These are phyloP conservation scores for Blakeslea trispora DNA, from an alignment of 371 early-diverging fungal species.

Conservation along the genomic window DNA sequence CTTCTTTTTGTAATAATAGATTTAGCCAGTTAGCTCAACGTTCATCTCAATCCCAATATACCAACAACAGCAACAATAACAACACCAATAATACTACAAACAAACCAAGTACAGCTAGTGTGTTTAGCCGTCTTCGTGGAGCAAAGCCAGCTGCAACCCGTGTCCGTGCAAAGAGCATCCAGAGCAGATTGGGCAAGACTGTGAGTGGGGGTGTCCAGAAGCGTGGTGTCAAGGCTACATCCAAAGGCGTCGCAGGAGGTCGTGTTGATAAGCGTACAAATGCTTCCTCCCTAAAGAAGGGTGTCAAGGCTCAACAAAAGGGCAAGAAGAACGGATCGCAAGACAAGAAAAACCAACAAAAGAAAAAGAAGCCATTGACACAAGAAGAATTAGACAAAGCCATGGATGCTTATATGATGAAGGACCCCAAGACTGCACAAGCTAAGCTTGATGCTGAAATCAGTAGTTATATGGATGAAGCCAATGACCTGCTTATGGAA, in stretches of 20 bases:
- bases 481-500: constrained; percentile 23
- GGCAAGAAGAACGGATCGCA: constrained; percentile 1
- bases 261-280: background rate
- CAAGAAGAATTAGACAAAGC: constrained; percentile 44
- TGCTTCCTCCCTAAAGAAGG: background rate
- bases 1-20: constrained; percentile 5
- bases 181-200: constrained; percentile 39
- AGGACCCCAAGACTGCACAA: constrained; percentile 51
- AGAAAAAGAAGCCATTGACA: constrained; percentile 26
- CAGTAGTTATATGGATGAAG: constrained; percentile 46
- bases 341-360: constrained; percentile 11
- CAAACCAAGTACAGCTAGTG: constrained; percentile 15
- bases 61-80: background rate
- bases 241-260: constrained; percentile 1
- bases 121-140: constrained; percentile 43
- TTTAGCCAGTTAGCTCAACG: constrained; percentile 16
- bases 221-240: background rate
- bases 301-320: constrained; percentile 9
- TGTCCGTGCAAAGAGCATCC: constrained; percentile 29
- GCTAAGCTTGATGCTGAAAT: constrained; percentile 48
- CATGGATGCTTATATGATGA: constrained; percentile 54
- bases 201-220: constrained; percentile 32
- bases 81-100: no score
- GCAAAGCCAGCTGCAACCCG: constrained; percentile 13
- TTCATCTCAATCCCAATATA: background rate